A percentile compares a stretch with the other conserved stretches of the same genome.
phyloP scores from a whole-genome alignment of 306 rosid species.

The Parietaria judaica region DNA sequence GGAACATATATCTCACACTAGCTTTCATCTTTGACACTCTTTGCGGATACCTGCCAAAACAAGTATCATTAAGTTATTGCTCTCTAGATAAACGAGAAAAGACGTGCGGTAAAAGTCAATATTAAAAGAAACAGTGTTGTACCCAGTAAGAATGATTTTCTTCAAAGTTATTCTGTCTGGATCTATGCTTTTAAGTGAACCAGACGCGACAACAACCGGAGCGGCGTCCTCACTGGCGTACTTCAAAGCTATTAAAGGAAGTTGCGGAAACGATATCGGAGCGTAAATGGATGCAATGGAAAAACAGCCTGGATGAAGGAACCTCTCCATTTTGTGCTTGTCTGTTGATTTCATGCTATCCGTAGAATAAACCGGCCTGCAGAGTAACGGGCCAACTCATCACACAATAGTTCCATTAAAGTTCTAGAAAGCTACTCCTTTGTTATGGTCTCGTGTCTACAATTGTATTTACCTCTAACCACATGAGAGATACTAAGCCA shows the following conservation, averaged over 20 bases:
- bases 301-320: slow-evolving; percentile 89
- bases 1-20: slow-evolving; percentile 74
- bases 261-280: slow-evolving; percentile 80
- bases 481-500: too few relatives aligned
- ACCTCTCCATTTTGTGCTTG: slow-evolving; percentile 98
- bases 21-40: slow-evolving; percentile 88
- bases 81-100: too few relatives aligned
- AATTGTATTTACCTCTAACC: too few relatives aligned
- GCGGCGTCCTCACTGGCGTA: slow-evolving; percentile 36
- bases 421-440: background rate
- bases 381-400: slow-evolving; percentile 7
- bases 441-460: too few relatives aligned
- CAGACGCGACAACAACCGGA: slow-evolving; percentile 69
- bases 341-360: slow-evolving; percentile 60
- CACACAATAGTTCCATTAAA: background rate
- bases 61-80: background rate
- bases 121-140: slow-evolving; percentile 9
- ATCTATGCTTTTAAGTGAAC: slow-evolving; percentile 71
- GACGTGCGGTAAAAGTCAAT: background rate
- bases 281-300: slow-evolving; percentile 82
- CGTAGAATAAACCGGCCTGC: slow-evolving; percentile 80
- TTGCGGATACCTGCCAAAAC: slow-evolving; percentile 86
- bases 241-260: slow-evolving; percentile 69
- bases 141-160: slow-evolving; percentile 91
- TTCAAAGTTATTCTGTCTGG: slow-evolving; percentile 80